Evolutionary conservation across 2,329 filamentous ascomycete genomes (phyloP), one percentile per base, ranked within the genome.

Genomic region (Fusarium ambrosium): DNA sequence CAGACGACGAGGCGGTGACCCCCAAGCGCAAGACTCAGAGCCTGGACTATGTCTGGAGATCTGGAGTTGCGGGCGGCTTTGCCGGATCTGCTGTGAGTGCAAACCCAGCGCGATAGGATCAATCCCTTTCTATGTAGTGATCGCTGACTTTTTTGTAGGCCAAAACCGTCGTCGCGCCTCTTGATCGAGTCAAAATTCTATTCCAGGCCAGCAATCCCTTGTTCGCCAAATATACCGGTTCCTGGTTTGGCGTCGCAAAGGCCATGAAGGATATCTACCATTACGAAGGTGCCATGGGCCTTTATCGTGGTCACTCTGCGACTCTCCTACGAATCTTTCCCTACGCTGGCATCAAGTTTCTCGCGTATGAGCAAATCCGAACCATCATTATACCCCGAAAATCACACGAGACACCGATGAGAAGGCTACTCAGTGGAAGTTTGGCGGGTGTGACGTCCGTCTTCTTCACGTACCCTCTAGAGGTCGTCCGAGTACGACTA

Each of bases 171-270:
- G 97, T 99, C 41, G 97, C 95, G 27, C 97, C 97, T 27, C 93
- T 99, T 74, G 97, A 99, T 85, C 93, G 97, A 76, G 97, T 99
- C 80, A 99, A 99, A 85, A 99, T 99, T 80, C 93, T 99, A 48
- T 98, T 99, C 85, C 97, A 99, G 83, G 93, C 97, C 62, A 95
- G 93, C 80, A 98, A 97, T 80, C 97, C 97, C 4, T 93, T 97
- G 77, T 99, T 98, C 82, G 90, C 93, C 64, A 98, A 97, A 85
- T 99, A 98, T 82, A 92, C 94, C 1, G 94, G 95, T 45, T 95
- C 93, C 48, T 98, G 95, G 93, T 89, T 90, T 66, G 97, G 97
- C 59, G 91, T 97, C 22, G 89, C 90, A n/a, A 89, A 89, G 20
- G 95, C 97, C 29, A 93, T 98, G 83, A 89, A 90, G 76, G 93